Conservation (phyloP, 1,284 basidiomycete species). For the Irpex lacteus region DNA sequence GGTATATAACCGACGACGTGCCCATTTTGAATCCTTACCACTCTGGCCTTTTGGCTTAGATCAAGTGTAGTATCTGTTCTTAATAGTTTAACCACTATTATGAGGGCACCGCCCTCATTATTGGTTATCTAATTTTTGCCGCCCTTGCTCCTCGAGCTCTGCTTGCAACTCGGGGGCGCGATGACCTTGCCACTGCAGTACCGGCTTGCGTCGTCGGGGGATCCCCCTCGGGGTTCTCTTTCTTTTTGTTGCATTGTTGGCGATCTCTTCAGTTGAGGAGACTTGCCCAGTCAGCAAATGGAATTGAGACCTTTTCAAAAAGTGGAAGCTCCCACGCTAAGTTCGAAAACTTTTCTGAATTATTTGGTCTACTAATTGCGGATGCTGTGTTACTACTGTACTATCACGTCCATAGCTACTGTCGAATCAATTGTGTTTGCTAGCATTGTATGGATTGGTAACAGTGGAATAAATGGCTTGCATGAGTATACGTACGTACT, state of each 20-base stretch:
- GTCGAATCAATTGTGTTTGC: no score
- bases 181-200: slow-evolving; percentile 19
- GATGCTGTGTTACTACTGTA: neutral
- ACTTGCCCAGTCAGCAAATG: neutral
- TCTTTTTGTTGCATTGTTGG: slow-evolving; percentile 5
- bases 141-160: slow-evolving; percentile 16
- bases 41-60: slow-evolving; percentile 96
- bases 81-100: slow-evolving; percentile 17
- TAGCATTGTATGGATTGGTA: no score
- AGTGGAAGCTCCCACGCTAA: neutral
- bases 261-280: slow-evolving; percentile 3
- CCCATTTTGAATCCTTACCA: slow-evolving; percentile 42
- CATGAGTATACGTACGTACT: no score
- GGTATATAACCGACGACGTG: slow-evolving; percentile 11
- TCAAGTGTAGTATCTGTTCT: slow-evolving; percentile 96
- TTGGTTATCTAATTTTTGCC: slow-evolving; percentile 18
- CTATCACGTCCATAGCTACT: neutral
- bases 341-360: neutral
- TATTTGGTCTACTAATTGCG: neutral
- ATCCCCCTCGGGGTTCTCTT: slow-evolving; percentile 12
- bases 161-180: slow-evolving; percentile 15
- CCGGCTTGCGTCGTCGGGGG: slow-evolving; percentile 18
- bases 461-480: no score
- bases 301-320: neutral
- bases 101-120: slow-evolving; percentile 18